A percentile compares a stretch with the other conserved stretches of the same genome.
These are phyloP conservation scores for Coemansia sp. DNA, from an alignment of 192 early-diverging fungal species.

Conservation along the genomic window DNA sequence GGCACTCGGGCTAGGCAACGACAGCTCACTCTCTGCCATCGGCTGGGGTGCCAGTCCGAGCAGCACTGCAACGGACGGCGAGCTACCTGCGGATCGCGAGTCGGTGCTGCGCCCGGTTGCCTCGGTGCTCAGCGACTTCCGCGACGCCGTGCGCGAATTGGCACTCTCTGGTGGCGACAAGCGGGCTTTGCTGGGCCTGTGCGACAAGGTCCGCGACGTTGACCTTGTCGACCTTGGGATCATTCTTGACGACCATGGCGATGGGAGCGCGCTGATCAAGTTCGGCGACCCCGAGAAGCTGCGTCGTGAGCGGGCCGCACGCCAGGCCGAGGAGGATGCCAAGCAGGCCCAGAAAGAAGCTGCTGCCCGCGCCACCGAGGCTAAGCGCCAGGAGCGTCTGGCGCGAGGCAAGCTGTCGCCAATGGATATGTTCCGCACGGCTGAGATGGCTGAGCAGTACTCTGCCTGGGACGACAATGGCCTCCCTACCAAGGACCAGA, in stretches of 20 bases:
- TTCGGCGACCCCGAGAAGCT: slow-evolving; percentile 75
- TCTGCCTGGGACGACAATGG: slow-evolving; percentile 81
- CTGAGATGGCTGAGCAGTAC: slow-evolving; percentile 60
- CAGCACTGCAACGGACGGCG: slow-evolving; percentile 16
- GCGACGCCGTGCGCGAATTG: slow-evolving; percentile 81
- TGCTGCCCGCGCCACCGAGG: slow-evolving; percentile 59
- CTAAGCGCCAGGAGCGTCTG: slow-evolving; percentile 65
- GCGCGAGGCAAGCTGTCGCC: slow-evolving; percentile 77
- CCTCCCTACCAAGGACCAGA: slow-evolving; percentile 79
- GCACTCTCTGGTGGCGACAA: slow-evolving; percentile 56
- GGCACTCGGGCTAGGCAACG: slow-evolving; percentile 75
- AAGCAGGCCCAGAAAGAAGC: slow-evolving; percentile 64
- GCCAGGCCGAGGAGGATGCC: slow-evolving; percentile 62
- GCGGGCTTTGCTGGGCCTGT: slow-evolving; percentile 68
- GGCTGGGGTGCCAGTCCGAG: slow-evolving; percentile 56
- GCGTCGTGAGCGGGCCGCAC: slow-evolving; percentile 64
- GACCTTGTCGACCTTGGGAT: slow-evolving; percentile 88
- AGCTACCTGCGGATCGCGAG: slow-evolving; percentile 45
- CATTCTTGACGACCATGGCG: slow-evolving; percentile 91
- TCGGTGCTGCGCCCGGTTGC: slow-evolving; percentile 77
- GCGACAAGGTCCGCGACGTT: slow-evolving; percentile 86
- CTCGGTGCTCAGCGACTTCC: slow-evolving; percentile 76
- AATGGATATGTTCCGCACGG: slow-evolving; percentile 76
- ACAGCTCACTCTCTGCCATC: slow-evolving; percentile 62
- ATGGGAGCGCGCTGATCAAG: slow-evolving; percentile 91